Evolutionary conservation across 2,329 filamentous ascomycete species (phyloP).

Genomic region (Catunica adiposa): DNA sequence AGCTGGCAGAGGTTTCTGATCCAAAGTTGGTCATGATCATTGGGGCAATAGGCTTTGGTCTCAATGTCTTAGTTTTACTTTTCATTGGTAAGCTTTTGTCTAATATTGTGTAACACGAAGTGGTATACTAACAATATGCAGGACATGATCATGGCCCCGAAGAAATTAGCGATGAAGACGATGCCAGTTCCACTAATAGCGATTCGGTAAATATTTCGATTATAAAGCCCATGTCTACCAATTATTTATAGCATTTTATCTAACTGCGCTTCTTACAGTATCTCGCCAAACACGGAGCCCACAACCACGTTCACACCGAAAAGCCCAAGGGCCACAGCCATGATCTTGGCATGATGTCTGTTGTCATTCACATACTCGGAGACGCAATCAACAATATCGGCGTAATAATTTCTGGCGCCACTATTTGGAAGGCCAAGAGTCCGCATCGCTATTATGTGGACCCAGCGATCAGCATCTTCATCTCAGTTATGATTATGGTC

Average conservation of each 20-base stretch:
- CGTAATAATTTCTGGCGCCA: slow-evolving; percentile 50
- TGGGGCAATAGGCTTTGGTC: slow-evolving; percentile 45
- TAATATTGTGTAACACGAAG: neutral
- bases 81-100: slow-evolving; percentile 38
- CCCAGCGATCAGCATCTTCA: slow-evolving; percentile 50
- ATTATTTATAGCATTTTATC: no score
- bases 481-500: slow-evolving; percentile 54
- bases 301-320: slow-evolving; percentile 27
- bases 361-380: slow-evolving; percentile 52
- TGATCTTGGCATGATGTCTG: slow-evolving; percentile 56
- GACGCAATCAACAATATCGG: slow-evolving; percentile 64
- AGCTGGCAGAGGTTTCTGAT: slow-evolving; percentile 38
- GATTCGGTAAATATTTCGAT: neutral
- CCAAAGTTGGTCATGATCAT: slow-evolving; percentile 52
- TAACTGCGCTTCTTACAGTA: neutral
- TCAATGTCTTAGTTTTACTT: slow-evolving; percentile 50
- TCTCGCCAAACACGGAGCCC: slow-evolving; percentile 27
- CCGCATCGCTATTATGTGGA: slow-evolving; percentile 52
- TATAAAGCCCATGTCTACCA: no score
- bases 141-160: slow-evolving; percentile 17
- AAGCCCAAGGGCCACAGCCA: slow-evolving; percentile 24
- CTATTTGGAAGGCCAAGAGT: slow-evolving; percentile 49
- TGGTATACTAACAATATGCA: neutral
- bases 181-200: neutral
- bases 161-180: slow-evolving; percentile 16